Evolutionary conservation across 257 asterid species (phyloP).

Genomic region (Solanum tacnaense): DNA sequence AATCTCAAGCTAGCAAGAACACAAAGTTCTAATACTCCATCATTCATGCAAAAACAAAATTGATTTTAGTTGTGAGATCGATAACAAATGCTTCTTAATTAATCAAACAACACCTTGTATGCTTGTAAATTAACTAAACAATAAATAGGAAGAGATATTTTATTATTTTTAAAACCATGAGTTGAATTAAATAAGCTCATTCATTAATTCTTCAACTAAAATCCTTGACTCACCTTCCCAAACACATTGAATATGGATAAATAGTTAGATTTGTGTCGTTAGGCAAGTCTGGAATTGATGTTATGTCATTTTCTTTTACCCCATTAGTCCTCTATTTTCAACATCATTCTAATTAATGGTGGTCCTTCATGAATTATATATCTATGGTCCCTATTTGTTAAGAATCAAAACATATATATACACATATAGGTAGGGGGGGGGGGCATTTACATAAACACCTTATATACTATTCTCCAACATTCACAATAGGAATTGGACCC

Average conservation of each 20-base stretch:
- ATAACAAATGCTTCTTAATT: neutral
- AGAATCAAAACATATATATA: neutral
- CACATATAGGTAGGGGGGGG: neutral
- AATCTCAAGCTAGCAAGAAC: neutral
- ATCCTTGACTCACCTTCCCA: neutral
- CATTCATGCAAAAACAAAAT: neutral
- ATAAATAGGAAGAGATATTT: neutral
- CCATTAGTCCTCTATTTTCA: neutral
- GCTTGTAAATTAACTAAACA: neutral
- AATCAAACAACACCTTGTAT: neutral
- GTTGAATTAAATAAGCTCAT: neutral
- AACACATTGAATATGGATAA: neutral
- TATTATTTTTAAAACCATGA: neutral
- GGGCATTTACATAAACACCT: neutral
- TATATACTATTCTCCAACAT: neutral
- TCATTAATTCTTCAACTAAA: neutral
- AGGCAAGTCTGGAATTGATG: neutral
- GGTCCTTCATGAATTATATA: neutral
- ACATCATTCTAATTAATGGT: neutral
- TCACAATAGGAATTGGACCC: neutral
- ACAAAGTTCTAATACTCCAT: neutral
- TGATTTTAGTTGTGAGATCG: neutral
- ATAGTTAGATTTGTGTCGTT: neutral
- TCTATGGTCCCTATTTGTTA: neutral
- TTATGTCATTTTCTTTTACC: neutral